These are phyloP conservation scores for Cadophora gregata DNA, from an alignment of 2,329 filamentous ascomycete genomes.

Conservation along the genomic window DNA sequence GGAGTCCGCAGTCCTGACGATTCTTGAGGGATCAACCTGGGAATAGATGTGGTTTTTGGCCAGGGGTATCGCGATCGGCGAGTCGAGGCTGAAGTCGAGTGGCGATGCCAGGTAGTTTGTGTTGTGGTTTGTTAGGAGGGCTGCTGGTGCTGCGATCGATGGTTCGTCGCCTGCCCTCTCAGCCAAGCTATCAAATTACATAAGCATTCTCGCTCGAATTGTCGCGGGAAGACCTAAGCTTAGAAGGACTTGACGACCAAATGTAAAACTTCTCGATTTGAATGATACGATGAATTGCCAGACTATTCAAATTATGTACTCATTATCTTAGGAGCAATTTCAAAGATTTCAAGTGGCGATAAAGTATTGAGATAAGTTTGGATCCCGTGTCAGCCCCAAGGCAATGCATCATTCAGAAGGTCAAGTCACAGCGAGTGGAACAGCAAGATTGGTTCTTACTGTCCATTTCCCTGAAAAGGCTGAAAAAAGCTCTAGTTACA, in stretches of 20 bases:
- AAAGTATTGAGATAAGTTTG: no score
- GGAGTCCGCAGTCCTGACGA: neutral
- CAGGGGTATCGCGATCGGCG: constrained; percentile 20
- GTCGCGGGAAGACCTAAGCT: no score
- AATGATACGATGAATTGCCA: no score
- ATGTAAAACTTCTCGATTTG: no score
- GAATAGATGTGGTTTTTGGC: constrained; percentile 1
- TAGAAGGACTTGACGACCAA: no score
- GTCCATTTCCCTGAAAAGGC: neutral
- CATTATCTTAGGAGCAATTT: no score
- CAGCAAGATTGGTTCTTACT: neutral
- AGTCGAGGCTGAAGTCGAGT: constrained; percentile 24
- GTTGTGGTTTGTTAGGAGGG: neutral
- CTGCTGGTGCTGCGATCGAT: neutral
- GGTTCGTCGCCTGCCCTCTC: neutral
- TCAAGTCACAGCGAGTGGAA: neutral
- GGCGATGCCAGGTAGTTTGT: constrained; percentile 1
- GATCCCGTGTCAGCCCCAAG: no score
- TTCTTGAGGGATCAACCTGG: neutral
- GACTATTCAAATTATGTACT: no score
- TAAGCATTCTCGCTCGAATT: no score
- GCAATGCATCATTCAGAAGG: no score
- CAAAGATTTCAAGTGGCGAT: no score
- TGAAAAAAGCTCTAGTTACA: constrained; percentile 18
- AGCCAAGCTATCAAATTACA: neutral